These are phyloP conservation scores for Millerozyma miso DNA, from an alignment of 805 yeast species.

Conservation along the genomic window DNA sequence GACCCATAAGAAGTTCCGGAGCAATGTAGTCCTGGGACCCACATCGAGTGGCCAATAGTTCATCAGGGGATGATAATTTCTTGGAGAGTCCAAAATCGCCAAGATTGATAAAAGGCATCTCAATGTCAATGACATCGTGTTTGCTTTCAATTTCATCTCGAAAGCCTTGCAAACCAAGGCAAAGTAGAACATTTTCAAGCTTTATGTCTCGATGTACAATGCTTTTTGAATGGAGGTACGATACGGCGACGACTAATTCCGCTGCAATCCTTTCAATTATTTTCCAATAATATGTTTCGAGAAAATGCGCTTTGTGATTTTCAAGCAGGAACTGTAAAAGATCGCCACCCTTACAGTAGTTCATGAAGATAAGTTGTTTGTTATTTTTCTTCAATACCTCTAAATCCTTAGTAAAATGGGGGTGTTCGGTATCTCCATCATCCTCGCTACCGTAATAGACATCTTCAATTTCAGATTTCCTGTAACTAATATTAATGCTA, in stretches of 20 bases:
- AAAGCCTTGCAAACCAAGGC: constrained; percentile 24
- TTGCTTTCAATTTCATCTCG: constrained; percentile 14
- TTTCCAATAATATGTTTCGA: constrained; percentile 34
- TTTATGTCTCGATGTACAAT: constrained; percentile 91
- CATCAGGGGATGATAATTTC: constrained; percentile 53
- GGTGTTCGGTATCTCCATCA: constrained; percentile 7
- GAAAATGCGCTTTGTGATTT: constrained; percentile 36
- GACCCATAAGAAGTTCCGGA: constrained; percentile 88
- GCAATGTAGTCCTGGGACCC: constrained; percentile 97
- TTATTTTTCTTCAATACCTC: constrained; percentile 16
- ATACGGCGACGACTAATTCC: constrained; percentile 66
- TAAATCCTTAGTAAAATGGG: constrained; percentile 7
- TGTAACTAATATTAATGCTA: constrained; percentile 26
- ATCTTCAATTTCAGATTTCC: constrained; percentile 19
- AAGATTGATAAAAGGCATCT: constrained; percentile 41
- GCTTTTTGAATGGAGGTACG: constrained; percentile 60
- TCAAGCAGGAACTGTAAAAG: constrained; percentile 52
- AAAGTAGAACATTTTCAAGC: constrained; percentile 73
- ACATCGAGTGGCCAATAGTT: constrained; percentile 78
- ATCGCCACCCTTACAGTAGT: constrained; percentile 84
- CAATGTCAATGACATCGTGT: background rate
- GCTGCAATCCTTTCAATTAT: constrained; percentile 61
- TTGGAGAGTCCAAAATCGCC: constrained; percentile 91
- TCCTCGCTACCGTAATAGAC: constrained; percentile 14
- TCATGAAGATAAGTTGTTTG: constrained; percentile 54